Evolutionary conservation across 768 basidiomycete species (phyloP), one percentile per base, ranked within the genome.

Genomic region (Tricholoma furcatifolium): DNA sequence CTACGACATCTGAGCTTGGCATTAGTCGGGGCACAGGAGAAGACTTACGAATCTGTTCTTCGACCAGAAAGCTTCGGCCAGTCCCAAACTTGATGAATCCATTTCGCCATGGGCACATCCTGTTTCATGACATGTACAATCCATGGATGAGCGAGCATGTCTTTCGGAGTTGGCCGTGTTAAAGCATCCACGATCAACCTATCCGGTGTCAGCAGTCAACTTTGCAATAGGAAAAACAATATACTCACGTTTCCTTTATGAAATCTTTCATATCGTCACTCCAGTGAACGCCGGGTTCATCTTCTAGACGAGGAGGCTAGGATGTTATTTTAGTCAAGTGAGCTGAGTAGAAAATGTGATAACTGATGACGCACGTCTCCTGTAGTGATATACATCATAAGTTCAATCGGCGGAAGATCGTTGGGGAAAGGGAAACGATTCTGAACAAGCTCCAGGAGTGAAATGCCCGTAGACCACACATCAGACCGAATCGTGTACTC

Each of bases 401-500:
- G 76, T 65, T 98, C 96, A 67, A 98, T 96, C n/a, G 92, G 85
- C 5, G 91, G 85, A 24, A 97, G 77, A 65, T 97, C 93, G 34
- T 81, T 84, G 2, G 94, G 90, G 74, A 97, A 98, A 9, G 97
- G 97, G 77, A 97, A 98, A 38, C 89, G 84, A 62, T 96, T 97
- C 64, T 91, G 83, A 5, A 95, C 90, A 20, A 99, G 82, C 71
- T 98, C 97, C 60, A 98, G 80, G 31, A 99, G 78, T 0, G 94
- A 91, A 41, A 99, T 88, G 20, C 96, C 97, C 12, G 93, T 88
- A 1, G 95, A 98, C 97, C 97, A 99, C 20, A 99, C 95, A 67
- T 99, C 95, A 34, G 95, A 92, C 52, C 92, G 85, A 63, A 97
- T 96, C 30, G 91, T 91, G 67, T 97, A 99, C 59, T 88, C 84